A percentile compares a stretch with the other conserved stretches of the same genome.
phyloP scores from a whole-genome alignment of 805 yeast genomes.

The Saccharomycopsis oosterbeekiorum region DNA sequence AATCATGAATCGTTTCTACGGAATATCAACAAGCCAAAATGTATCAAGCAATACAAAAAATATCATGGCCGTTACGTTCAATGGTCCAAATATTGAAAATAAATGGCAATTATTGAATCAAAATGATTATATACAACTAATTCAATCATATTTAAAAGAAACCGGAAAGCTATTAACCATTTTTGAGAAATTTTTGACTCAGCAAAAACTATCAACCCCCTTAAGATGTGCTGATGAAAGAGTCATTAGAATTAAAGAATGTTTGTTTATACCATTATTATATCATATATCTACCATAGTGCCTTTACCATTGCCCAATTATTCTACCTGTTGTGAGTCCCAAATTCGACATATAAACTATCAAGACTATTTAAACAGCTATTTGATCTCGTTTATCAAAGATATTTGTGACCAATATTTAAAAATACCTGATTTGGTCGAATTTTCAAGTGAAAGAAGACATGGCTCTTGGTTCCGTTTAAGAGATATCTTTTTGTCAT shows the following conservation, averaged over 20 bases:
- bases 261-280: constrained; percentile 15
- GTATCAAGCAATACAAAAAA: not conserved
- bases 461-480: constrained; percentile 19
- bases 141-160: constrained; percentile 15
- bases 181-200: constrained; percentile 15
- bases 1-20: constrained; percentile 12
- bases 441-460: constrained; percentile 17
- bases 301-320: constrained; percentile 14
- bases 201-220: constrained; percentile 15
- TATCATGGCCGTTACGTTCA: not conserved
- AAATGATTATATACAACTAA: constrained; percentile 9
- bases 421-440: constrained; percentile 11
- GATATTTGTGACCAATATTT: constrained; percentile 15
- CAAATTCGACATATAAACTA: constrained; percentile 8
- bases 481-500: constrained; percentile 16
- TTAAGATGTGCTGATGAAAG: constrained; percentile 17
- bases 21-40: not conserved
- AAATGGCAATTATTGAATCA: constrained; percentile 11
- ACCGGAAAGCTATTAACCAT: constrained; percentile 14
- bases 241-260: constrained; percentile 15
- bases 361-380: constrained; percentile 8
- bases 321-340: constrained; percentile 3
- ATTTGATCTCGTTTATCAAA: constrained; percentile 9
- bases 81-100: constrained; percentile 4
- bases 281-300: constrained; percentile 14